Base-by-base conservation (phyloP, 495 filamentous ascomycete genomes). In the Penicillium bialowiezense region DNA sequence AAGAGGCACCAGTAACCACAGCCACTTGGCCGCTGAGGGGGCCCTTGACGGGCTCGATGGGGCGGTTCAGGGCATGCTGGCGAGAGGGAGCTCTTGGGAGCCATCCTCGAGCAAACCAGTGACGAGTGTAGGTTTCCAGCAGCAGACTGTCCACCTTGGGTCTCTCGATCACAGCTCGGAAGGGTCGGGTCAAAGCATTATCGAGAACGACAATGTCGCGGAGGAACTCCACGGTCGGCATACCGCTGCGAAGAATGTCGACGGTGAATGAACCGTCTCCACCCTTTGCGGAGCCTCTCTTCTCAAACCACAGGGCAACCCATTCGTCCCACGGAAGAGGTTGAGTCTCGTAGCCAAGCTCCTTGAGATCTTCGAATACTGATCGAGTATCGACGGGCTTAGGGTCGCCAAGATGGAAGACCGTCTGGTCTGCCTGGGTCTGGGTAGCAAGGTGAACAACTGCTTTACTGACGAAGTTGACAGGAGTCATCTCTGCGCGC, bases 41-140 rank as follows among this genome's bases (percentile, higher is more conserved):
- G 0, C 81, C 81, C 48, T 69, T 72, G 5, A 64, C 66, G 35
- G 54, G 55, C 36, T 66, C 65, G 0, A 58, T 48, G 1, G 66
- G 54, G 14, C 67, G 64, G 21, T 67, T 69, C 12, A 67, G 48
- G 26, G 67, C 57, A 21, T 70, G 44, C 18, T 68, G 66, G 3
- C 68, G 69, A 8, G 67, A 66, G 1, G 82, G 83, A 28, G 80
- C 69, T 12, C 66, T 63, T 9, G 78, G 69, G 7, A 88, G 67
- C 84, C 84, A 88, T 21, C 83, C 84, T 58, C 84, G 66, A 19
- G 82, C 83, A 54, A 79, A 88, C 77, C 84, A 88, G 57, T 86
- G 82, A 6, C 83, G 80, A 21, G 81, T 72, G 55, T 88, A 88
- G 0, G 78, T 86, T 60, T 82, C 79, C 0, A 86, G 73, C 29